phyloP scores from a whole-genome alignment of 306 rosid species.

The Cicer pinnatifidum region DNA sequence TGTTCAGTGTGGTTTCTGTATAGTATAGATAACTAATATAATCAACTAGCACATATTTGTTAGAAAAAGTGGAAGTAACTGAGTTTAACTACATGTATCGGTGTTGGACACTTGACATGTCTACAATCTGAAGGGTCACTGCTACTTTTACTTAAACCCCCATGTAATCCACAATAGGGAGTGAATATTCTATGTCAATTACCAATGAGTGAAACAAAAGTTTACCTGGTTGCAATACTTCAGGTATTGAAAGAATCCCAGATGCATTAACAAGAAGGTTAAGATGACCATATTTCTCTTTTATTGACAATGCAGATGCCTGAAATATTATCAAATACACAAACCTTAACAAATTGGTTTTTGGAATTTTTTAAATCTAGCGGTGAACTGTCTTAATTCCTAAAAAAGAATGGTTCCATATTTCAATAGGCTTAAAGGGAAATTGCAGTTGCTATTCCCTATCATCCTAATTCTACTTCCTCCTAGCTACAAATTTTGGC shows the following conservation, averaged over 20 bases:
- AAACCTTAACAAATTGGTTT: constrained; percentile 35
- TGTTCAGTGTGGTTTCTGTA: constrained; percentile 88
- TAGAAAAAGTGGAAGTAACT: neutral
- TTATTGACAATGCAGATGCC: constrained; percentile 77
- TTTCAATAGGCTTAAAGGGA: too few species aligned
- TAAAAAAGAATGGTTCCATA: neutral
- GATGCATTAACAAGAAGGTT: constrained; percentile 91
- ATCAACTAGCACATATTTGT: constrained; percentile 33
- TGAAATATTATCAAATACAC: constrained; percentile 49
- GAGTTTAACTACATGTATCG: too few species aligned
- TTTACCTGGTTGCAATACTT: constrained; percentile 81
- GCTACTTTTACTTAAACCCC: neutral
- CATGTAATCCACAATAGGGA: constrained; percentile 7
- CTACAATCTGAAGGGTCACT: too few species aligned
- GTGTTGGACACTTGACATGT: too few species aligned
- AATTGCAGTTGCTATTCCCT: too few species aligned
- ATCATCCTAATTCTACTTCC: too few species aligned
- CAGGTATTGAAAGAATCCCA: constrained; percentile 87
- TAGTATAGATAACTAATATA: constrained; percentile 40
- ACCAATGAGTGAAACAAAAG: constrained; percentile 31
- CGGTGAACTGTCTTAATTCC: constrained; percentile 8
- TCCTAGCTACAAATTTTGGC: too few species aligned
- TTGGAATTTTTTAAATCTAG: constrained; percentile 10
- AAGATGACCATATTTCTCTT: constrained; percentile 71
- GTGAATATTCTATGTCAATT: constrained; percentile 5